Evolutionary conservation across 1,139 yeast species (phyloP).

Genomic region (Candida sanyaensis): DNA sequence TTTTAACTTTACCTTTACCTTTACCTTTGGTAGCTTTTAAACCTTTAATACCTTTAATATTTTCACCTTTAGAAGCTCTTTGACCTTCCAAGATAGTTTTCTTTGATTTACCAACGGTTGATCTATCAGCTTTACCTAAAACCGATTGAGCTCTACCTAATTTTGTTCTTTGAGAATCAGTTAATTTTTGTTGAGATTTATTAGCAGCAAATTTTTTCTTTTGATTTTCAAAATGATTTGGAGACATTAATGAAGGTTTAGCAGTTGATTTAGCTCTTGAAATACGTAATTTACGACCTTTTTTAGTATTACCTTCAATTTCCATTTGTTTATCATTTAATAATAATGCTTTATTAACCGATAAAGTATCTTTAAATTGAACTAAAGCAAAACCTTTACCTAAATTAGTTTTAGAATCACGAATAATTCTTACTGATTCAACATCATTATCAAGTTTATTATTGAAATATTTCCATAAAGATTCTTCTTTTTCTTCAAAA

Average conservation of each 20-base stretch:
- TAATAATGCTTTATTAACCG: constrained; percentile 81
- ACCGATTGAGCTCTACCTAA: constrained; percentile 77
- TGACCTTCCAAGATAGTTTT: constrained; percentile 64
- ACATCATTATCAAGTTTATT: constrained; percentile 62
- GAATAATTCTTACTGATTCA: constrained; percentile 84
- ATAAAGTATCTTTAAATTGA: constrained; percentile 80
- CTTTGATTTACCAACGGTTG: constrained; percentile 54
- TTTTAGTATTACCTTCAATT: constrained; percentile 19
- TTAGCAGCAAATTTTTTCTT: constrained; percentile 27
- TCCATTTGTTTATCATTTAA: constrained; percentile 70
- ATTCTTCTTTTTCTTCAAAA: constrained; percentile 90
- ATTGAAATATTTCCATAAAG: constrained; percentile 80
- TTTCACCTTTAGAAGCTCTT: constrained; percentile 74
- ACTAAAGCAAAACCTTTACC: constrained; percentile 98
- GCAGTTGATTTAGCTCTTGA: constrained; percentile 69
- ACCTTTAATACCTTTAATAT: constrained; percentile 59
- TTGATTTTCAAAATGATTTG: constrained; percentile 44
- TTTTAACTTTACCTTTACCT: constrained; percentile 48
- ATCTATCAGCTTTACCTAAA: constrained; percentile 79
- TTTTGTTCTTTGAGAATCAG: constrained; percentile 70
- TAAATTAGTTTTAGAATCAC: constrained; percentile 90
- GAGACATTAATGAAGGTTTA: constrained; percentile 46
- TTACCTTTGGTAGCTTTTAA: constrained; percentile 22
- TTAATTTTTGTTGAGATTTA: constrained; percentile 32
- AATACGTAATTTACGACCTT: constrained; percentile 68